Conservation (phyloP, 345 rosid species). For the Excoecaria agallocha region DNA sequence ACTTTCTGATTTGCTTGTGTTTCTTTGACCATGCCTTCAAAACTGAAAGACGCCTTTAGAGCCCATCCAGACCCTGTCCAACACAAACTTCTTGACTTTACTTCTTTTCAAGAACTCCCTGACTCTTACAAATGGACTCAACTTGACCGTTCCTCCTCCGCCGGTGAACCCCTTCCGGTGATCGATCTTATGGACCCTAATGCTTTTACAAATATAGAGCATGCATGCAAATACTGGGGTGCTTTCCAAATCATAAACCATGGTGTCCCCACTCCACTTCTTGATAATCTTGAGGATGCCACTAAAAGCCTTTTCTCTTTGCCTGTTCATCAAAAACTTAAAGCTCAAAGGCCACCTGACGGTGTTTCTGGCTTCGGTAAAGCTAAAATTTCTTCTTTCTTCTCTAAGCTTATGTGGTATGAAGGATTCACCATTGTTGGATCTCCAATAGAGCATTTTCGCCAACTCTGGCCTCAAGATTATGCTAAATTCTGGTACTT, state of each 20-base stretch:
- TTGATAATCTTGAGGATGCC: constrained; percentile 47
- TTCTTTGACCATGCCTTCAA: constrained; percentile 51
- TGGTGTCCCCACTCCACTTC: constrained; percentile 51
- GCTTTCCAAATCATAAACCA: constrained; percentile 73
- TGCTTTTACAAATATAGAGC: constrained; percentile 48
- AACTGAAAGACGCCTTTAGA: constrained; percentile 46
- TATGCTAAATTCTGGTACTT: constrained; percentile 60
- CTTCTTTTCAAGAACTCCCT: constrained; percentile 59
- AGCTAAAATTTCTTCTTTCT: constrained; percentile 71
- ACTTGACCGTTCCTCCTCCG: constrained; percentile 27
- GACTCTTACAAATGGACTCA: constrained; percentile 76
- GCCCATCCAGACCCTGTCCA: constrained; percentile 52
- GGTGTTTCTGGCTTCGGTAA: constrained; percentile 80
- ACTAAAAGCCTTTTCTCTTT: constrained; percentile 54
- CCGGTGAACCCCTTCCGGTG: constrained; percentile 45
- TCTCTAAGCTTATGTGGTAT: constrained; percentile 91
- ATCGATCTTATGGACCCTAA: constrained; percentile 61
- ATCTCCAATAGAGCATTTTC: constrained; percentile 69
- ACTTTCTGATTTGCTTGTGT: too few relatives aligned
- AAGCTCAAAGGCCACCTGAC: constrained; percentile 60
- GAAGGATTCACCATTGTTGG: constrained; percentile 89
- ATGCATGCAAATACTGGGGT: constrained; percentile 83
- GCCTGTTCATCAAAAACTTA: constrained; percentile 59
- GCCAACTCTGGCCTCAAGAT: constrained; percentile 80
- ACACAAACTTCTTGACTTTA: constrained; percentile 51